Evolutionary conservation across 192 early-diverging fungal species (phyloP), one percentile per base, ranked within the genome.

Genomic region (Entrophospora sp.): DNA sequence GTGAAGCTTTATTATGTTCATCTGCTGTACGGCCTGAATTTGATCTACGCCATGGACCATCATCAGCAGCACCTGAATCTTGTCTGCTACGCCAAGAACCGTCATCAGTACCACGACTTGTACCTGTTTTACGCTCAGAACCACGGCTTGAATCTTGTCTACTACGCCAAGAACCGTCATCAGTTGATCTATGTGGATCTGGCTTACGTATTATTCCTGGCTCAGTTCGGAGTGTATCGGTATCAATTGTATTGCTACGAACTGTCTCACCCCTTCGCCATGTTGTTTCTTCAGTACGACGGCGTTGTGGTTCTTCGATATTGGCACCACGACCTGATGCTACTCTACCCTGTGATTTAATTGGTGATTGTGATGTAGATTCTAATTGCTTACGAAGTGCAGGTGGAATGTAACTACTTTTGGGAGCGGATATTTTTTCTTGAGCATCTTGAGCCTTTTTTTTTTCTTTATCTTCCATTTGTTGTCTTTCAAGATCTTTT

Each of bases 401-500:
- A 35, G 71, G 71, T 20, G 75, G 69, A 61, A 70, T 58, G 62
- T 73, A 73, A 18, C 67, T 61, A 9, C 61, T 38, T 40, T 59
- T 37, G 5, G 68, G 31, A 36, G 64, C 34, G 14, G 30, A 8
- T 40, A 66, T 61, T 36, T 66, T 51, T 13, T 49, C 64, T 20
- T n/a, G n/a, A n/a, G 48, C 71, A 37, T 69, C 52, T 32, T 44
- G 43, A 24, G 68, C 70, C 10, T 64, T 52, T 43, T 60, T 59
- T 40, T 60, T 48, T 55, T 59, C 67, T 40, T 63, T 67, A 12
- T 71, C 71, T 31, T 44, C 57, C 31, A 69, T 64, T 53, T 73
- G 69, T 66, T 67, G 9, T 74, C 68, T 69, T 70, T 62, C 60
- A 67, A 13, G 59, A 65, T 35, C 35, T 70, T 61, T 74, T 69